Percentiles rank a stretch among this genome's conserved stretches.
phyloP scores from a whole-genome alignment of 1,284 basidiomycete species.

The Cryptococcus sp. region DNA sequence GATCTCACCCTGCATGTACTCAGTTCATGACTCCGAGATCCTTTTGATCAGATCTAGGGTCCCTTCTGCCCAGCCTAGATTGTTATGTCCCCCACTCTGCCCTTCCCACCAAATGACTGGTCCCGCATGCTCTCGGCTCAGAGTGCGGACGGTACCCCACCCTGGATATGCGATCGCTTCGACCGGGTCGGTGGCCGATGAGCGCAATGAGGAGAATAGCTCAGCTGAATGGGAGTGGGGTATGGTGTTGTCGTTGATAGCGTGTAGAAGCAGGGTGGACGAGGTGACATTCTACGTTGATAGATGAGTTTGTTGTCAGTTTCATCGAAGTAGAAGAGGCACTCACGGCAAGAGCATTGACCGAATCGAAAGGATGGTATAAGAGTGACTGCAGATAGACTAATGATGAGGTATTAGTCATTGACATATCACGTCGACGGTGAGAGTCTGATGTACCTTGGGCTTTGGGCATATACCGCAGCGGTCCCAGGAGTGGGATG shows the following conservation, averaged over 20 bases:
- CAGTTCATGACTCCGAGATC: conserved; percentile 24
- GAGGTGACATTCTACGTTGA: conserved; percentile 57
- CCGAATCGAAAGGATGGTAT: conserved; percentile 37
- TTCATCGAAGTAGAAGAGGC: background rate
- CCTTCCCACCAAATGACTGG: conserved; percentile 45
- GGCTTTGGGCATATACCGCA: conserved; percentile 27
- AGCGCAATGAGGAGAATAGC: conserved; percentile 65
- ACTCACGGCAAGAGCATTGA: conserved; percentile 30
- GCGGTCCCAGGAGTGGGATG: conserved; percentile 41
- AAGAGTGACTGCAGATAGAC: conserved; percentile 33
- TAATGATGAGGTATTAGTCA: conserved; percentile 5
- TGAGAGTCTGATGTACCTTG: conserved; percentile 23
- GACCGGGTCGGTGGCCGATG: background rate
- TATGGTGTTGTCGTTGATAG: conserved; percentile 72
- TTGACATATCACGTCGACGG: background rate
- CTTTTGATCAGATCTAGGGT: conserved; percentile 44
- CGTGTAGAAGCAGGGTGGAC: conserved; percentile 74
- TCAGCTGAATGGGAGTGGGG: conserved; percentile 71
- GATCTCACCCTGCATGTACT: background rate
- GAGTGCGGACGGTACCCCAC: conserved; percentile 34
- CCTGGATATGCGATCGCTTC: conserved; percentile 17
- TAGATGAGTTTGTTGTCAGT: background rate
- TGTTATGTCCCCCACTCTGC: conserved; percentile 43
- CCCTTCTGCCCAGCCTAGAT: conserved; percentile 47
- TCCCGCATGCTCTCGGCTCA: conserved; percentile 12